Conservation (phyloP, 2,329 filamentous ascomycete genomes). For the Penicillium corylophilum region DNA sequence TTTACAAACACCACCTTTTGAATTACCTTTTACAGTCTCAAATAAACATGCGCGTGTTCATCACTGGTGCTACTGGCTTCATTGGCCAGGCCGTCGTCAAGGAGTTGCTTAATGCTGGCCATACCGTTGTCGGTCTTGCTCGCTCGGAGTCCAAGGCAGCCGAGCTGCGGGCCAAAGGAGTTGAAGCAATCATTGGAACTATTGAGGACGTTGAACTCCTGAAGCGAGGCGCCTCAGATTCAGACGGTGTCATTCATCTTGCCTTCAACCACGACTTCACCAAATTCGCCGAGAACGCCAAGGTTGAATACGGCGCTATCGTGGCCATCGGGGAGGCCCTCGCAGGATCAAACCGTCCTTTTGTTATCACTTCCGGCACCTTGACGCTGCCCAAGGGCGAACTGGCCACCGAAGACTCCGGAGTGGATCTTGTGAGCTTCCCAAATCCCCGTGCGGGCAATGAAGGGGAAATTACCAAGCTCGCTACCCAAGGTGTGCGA, state of each 20-base stretch:
- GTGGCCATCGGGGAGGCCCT: constrained; percentile 37
- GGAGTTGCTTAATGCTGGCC: constrained; percentile 41
- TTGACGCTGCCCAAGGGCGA: constrained; percentile 27
- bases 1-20: neutral
- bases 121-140: constrained; percentile 44
- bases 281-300: constrained; percentile 28
- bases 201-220: constrained; percentile 39
- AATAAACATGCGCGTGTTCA: constrained; percentile 19
- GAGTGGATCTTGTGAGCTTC: constrained; percentile 12
- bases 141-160: constrained; percentile 35
- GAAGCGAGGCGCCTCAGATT: constrained; percentile 28
- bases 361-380: constrained; percentile 42
- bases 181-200: constrained; percentile 33
- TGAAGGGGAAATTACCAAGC: constrained; percentile 18
- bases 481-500: constrained; percentile 31
- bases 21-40: neutral
- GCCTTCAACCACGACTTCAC: constrained; percentile 46
- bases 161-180: constrained; percentile 33
- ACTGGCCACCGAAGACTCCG: constrained; percentile 32
- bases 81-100: constrained; percentile 42
- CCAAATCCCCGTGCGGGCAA: constrained; percentile 25
- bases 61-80: constrained; percentile 47
- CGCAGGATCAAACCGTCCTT: constrained; percentile 31
- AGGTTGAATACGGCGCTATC: constrained; percentile 38
- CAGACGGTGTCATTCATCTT: constrained; percentile 44